Percentiles rank a stretch among this genome's conserved stretches.
Conservation (phyloP, 257 asterid genomes). For the Paulownia fortunei region DNA sequence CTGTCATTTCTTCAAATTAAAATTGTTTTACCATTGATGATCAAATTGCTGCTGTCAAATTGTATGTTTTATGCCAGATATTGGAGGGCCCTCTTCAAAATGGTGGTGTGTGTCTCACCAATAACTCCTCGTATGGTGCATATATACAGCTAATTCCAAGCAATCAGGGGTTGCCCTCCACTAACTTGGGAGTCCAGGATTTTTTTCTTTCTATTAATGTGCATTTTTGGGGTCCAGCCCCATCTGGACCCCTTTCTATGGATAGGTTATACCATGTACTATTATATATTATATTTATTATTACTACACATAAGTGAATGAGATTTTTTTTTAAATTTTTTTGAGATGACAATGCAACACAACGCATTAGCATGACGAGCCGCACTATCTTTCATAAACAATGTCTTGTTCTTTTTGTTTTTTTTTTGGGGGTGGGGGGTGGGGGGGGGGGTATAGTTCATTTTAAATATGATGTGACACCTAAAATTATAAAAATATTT, state of each 20-base stretch:
- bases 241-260: not conserved
- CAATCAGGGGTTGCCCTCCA: conserved; percentile 17
- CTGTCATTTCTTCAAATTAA: not conserved
- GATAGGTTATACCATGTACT: not conserved
- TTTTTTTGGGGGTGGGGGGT: too few species aligned
- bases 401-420: too few species aligned
- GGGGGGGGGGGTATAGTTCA: too few species aligned
- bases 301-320: not conserved
- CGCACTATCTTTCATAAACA: too few species aligned
- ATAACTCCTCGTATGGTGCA: not conserved
- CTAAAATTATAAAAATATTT: too few species aligned
- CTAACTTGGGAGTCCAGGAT: conserved; percentile 2
- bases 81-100: conserved; percentile 18
- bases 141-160: too few species aligned
- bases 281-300: not conserved
- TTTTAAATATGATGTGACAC: too few species aligned
- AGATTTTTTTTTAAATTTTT: not conserved
- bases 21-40: too few species aligned
- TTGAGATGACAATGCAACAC: too few species aligned
- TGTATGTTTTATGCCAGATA: not conserved
- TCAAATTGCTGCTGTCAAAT: too few species aligned
- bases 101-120: not conserved
- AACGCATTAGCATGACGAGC: too few species aligned
- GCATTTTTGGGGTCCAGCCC: not conserved
- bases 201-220: not conserved